Percentiles rank a stretch among this genome's conserved stretches.
Evolutionary conservation across 805 yeast species (phyloP).

Genomic region (Candida lessepsii): DNA sequence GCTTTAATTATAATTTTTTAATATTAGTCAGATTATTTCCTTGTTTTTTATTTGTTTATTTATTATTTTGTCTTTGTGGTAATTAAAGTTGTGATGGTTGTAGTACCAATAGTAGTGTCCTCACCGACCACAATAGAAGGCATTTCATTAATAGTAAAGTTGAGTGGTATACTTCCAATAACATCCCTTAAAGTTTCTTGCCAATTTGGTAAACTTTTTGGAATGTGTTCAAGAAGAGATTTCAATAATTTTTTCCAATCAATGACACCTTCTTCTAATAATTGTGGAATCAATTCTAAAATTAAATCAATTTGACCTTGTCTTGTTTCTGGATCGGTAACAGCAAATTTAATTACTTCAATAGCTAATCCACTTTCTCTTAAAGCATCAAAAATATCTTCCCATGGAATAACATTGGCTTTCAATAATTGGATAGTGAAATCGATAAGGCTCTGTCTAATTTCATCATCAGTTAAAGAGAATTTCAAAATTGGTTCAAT

Average conservation of each 20-base stretch:
- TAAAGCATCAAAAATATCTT: slow-evolving; percentile 30
- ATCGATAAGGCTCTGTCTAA: slow-evolving; percentile 23
- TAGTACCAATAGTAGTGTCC: background rate
- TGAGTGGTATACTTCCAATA: background rate
- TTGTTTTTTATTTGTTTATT: background rate
- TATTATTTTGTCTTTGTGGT: too few species aligned
- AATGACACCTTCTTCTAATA: slow-evolving; percentile 17
- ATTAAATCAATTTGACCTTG: slow-evolving; percentile 25
- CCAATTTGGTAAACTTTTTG: slow-evolving; percentile 4
- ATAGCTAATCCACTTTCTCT: slow-evolving; percentile 29
- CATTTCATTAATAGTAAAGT: background rate
- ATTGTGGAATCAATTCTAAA: slow-evolving; percentile 23
- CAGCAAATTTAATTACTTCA: slow-evolving; percentile 24
- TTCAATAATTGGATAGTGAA: slow-evolving; percentile 25
- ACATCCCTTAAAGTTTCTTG: background rate
- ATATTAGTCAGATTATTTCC: too few species aligned
- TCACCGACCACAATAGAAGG: background rate
- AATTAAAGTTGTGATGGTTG: background rate
- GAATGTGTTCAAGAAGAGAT: slow-evolving; percentile 2
- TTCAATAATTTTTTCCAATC: slow-evolving; percentile 12
- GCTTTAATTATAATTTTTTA: too few species aligned
- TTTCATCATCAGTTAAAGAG: slow-evolving; percentile 29
- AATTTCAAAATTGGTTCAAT: slow-evolving; percentile 25
- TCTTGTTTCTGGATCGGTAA: slow-evolving; percentile 30
- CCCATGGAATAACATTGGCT: slow-evolving; percentile 31